phyloP scores from a whole-genome alignment of 2,329 filamentous ascomycete species.

The Phoma sp. region DNA sequence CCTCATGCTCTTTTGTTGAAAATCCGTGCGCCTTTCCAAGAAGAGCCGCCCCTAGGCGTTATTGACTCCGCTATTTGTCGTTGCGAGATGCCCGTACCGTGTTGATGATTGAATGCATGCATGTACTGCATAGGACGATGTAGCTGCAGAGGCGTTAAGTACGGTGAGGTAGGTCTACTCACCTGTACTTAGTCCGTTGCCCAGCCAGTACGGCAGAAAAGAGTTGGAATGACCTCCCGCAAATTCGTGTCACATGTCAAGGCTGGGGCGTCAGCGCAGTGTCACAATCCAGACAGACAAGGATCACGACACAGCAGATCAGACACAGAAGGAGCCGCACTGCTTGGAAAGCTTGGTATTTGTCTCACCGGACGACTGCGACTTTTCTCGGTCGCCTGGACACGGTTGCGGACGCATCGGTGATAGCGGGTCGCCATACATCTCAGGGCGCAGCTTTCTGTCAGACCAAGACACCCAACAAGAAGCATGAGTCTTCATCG shows the following conservation, averaged over 20 bases:
- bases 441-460: background rate
- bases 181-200: background rate
- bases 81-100: background rate
- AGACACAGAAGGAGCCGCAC: background rate
- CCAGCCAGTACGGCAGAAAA: background rate
- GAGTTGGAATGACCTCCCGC: background rate
- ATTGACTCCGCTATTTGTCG: background rate
- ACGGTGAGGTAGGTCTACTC: background rate
- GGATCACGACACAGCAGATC: background rate
- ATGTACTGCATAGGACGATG: background rate
- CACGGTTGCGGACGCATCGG: conserved; percentile 2
- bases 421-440: background rate
- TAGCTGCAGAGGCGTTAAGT: background rate
- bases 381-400: background rate
- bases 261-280: background rate
- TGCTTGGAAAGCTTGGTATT: background rate
- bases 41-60: background rate
- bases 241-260: background rate
- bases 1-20: background rate
- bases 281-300: background rate
- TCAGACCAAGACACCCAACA: background rate
- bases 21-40: background rate
- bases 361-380: background rate
- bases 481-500: background rate
- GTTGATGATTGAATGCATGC: background rate